phyloP scores from a whole-genome alignment of 2,329 filamentous ascomycete species.

The Trichoderma polysporum region DNA sequence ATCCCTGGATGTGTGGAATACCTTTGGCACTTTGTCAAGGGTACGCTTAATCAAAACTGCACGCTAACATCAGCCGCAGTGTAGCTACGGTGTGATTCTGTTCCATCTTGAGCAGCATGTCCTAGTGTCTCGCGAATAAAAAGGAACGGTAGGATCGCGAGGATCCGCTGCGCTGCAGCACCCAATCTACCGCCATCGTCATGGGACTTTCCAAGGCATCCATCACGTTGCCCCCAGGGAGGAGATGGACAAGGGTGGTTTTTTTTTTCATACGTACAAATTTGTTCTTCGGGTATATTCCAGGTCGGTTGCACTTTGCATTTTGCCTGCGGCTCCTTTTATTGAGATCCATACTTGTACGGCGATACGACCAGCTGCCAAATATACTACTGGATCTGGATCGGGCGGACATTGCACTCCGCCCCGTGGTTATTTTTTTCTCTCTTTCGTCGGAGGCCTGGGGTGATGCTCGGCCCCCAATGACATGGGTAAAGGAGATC shows the following conservation, averaged over 20 bases:
- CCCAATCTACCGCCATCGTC: constrained; percentile 21
- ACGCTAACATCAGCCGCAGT: constrained; percentile 19
- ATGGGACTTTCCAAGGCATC: constrained; percentile 3
- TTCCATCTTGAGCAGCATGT: constrained; percentile 4
- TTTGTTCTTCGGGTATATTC: background rate
- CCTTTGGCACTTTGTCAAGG: constrained; percentile 10
- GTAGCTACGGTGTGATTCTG: background rate
- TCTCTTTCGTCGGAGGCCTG: background rate
- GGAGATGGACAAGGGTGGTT: background rate
- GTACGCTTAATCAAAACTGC: background rate
- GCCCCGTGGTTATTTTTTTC: background rate
- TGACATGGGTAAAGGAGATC: constrained; percentile 1
- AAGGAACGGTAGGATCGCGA: constrained; percentile 1
- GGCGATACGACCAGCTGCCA: background rate
- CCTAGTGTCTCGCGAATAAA: constrained; percentile 1
- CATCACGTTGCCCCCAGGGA: background rate
- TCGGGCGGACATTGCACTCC: background rate
- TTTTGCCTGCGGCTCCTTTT: background rate
- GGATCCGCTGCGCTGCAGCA: constrained; percentile 18
- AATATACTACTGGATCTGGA: background rate
- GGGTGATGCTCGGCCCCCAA: background rate
- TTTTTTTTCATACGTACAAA: background rate
- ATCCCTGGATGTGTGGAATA: constrained; percentile 17
- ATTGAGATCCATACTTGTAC: background rate
- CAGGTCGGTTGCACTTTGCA: background rate